Evolutionary conservation across 2,329 filamentous ascomycete species (phyloP), one percentile per base, ranked within the genome.

Genomic region (Diatrype stigma): DNA sequence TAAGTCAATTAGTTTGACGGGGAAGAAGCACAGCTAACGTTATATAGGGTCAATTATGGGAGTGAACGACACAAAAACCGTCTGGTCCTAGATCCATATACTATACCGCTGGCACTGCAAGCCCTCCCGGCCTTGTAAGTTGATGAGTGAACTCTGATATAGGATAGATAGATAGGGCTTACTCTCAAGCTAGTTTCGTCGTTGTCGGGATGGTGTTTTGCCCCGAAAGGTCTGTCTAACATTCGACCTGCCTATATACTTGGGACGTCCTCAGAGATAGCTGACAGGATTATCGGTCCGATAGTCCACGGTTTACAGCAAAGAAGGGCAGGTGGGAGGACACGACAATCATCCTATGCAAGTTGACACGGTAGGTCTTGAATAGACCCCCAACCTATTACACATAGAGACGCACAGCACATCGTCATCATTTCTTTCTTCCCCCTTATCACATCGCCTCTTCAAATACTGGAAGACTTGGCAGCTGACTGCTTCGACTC

Each of bases 271-370:
- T 30, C 6, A 10, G 26, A 30, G 26, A n/a, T n/a, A 30, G 10
- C 26, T 30, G 26, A 30, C 26, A 30, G 5, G 10, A 5, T 10
- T 10, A 5, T 30, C 10, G 10, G 5, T 30, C 26, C 5, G 5
- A 30, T 53, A 86, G 82, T 6, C 85, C 85, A 14, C 78, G 86
- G 57, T 89, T 81, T 79, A 77, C 86, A 22, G 86, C 85, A 22
- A 81, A 82, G 57, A 76, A 82, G 59, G 84, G 87, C 59, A 77
- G 84, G 56, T 87, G 84, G 84, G 85, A 89, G 53, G 73, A 79
- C 38, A 81, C 85, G 1, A 78, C 76, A 3, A 53, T 52, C 0
- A 77, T 82, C 17, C 74, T 90, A 6, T 73, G 78, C 19, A 72
- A 67, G 35, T 73, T 89, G 38, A 62, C 70, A 51, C 60, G 63